These are phyloP conservation scores for Wickerhamiella azyma DNA, from an alignment of 805 yeast genomes.

Conservation along the genomic window DNA sequence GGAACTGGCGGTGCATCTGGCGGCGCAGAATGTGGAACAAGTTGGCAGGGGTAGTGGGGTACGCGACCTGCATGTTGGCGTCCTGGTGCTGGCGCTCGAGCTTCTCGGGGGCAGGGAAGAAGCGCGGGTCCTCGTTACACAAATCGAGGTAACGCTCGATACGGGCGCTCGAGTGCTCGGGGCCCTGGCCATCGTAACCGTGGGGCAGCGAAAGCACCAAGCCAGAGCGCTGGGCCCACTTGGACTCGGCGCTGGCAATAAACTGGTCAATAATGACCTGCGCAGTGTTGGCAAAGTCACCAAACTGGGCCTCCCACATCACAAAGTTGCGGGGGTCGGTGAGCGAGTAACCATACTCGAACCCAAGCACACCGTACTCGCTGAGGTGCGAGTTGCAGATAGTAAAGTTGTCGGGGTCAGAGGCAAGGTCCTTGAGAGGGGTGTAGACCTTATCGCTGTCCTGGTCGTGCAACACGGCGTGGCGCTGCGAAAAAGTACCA, in stretches of 20 bases:
- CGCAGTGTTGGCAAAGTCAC: constrained; percentile 99
- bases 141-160: constrained; percentile 91
- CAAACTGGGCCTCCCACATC: constrained; percentile 99
- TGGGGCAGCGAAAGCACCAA: constrained; percentile 90
- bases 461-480: constrained; percentile 95
- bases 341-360: constrained; percentile 96
- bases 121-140: constrained; percentile 90
- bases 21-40: constrained; percentile 94
- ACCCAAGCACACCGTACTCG: constrained; percentile 98
- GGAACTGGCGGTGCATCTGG: constrained; percentile 98
- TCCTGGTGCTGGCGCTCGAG: constrained; percentile 97
- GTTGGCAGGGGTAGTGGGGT: constrained; percentile 96
- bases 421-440: constrained; percentile 69
- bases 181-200: constrained; percentile 99
- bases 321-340: constrained; percentile 95
- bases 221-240: constrained; percentile 99
- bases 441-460: constrained; percentile 66
- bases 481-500: constrained; percentile 99
- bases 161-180: constrained; percentile 98
- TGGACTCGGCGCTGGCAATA: constrained; percentile 89
- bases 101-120: constrained; percentile 80
- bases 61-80: constrained; percentile 93
- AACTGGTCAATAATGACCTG: constrained; percentile 96
- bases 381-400: constrained; percentile 92
- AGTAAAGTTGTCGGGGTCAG: constrained; percentile 71